Percentiles rank a stretch among this genome's conserved stretches.
Evolutionary conservation across 2,329 filamentous ascomycete species (phyloP).

Genomic region (Nannizzia gypsea): DNA sequence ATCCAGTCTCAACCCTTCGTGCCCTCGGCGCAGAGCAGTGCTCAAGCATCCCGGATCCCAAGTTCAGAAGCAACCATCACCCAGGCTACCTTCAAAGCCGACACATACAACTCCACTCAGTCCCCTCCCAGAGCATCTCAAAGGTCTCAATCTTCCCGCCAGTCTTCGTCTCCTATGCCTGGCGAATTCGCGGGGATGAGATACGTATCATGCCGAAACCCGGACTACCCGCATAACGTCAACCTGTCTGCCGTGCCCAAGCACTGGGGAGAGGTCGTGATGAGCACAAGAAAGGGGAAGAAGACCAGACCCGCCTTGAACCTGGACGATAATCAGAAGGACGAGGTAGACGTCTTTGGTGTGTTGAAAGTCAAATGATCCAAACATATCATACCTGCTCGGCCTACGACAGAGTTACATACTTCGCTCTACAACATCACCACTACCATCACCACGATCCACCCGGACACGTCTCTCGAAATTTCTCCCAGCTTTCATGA

Average conservation of each 20-base stretch:
- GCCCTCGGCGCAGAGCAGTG: conserved; percentile 21
- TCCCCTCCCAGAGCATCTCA: conserved; percentile 9
- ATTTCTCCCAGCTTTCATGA: not conserved
- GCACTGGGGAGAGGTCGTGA: conserved; percentile 36
- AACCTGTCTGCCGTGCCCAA: conserved; percentile 23
- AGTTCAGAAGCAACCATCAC: conserved; percentile 9
- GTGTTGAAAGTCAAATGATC: conserved; percentile 25
- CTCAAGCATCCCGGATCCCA: conserved; percentile 19
- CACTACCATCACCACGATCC: not conserved
- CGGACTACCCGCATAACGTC: not conserved
- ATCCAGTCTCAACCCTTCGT: conserved; percentile 33
- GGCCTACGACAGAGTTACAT: not conserved
- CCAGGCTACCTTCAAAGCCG: conserved; percentile 8
- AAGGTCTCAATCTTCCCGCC: conserved; percentile 6
- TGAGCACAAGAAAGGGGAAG: conserved; percentile 27
- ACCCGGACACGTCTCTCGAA: not conserved
- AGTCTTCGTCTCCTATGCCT: conserved; percentile 9
- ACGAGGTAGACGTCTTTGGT: conserved; percentile 28
- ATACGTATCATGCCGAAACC: conserved; percentile 12
- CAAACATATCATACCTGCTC: not conserved
- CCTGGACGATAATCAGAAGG: conserved; percentile 19
- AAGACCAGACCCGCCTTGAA: conserved; percentile 19
- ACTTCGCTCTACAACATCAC: not conserved
- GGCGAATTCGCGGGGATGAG: conserved; percentile 14
- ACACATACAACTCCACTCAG: conserved; percentile 15